Conservation (phyloP, 371 early-diverging fungal species). For the Funneliformis caledonium region DNA sequence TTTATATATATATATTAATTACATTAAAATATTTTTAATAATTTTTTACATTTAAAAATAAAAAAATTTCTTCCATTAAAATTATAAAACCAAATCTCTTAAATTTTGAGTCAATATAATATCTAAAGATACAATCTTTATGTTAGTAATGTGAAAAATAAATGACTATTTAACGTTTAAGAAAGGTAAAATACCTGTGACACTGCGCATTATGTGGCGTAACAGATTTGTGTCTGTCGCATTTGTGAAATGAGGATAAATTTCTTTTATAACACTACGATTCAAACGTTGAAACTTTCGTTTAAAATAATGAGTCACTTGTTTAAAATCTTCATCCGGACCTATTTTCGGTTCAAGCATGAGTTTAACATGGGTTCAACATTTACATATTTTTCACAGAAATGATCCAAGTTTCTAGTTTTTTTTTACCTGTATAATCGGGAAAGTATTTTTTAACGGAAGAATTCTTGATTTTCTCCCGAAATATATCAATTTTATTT, state of each 20-base stretch:
- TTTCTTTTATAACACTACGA: constrained; percentile 52
- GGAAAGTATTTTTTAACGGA: constrained; percentile 87
- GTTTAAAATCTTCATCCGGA: constrained; percentile 65
- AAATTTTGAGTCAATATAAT: constrained; percentile 38
- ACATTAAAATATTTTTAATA: too few relatives aligned
- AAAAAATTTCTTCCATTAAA: neutral
- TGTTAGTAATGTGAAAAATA: neutral
- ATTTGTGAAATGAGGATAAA: constrained; percentile 65
- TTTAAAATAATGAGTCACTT: constrained; percentile 42
- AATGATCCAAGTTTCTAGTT: too few relatives aligned
- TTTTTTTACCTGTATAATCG: constrained; percentile 73
- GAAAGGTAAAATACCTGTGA: constrained; percentile 42
- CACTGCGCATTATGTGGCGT: constrained; percentile 63
- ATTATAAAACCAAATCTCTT: constrained; percentile 23
- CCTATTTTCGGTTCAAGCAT: constrained; percentile 42
- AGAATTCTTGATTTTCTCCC: constrained; percentile 77
- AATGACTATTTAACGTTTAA: neutral
- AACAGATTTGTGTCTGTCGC: constrained; percentile 64
- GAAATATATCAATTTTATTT: constrained; percentile 96
- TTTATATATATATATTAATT: too few relatives aligned
- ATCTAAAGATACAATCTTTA: neutral
- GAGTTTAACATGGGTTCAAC: neutral
- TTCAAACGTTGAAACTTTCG: constrained; percentile 43
- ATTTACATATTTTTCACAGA: too few relatives aligned
- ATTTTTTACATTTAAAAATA: too few relatives aligned